Conservation (phyloP, 345 rosid species). For the Crucihimalaya himalaica region DNA sequence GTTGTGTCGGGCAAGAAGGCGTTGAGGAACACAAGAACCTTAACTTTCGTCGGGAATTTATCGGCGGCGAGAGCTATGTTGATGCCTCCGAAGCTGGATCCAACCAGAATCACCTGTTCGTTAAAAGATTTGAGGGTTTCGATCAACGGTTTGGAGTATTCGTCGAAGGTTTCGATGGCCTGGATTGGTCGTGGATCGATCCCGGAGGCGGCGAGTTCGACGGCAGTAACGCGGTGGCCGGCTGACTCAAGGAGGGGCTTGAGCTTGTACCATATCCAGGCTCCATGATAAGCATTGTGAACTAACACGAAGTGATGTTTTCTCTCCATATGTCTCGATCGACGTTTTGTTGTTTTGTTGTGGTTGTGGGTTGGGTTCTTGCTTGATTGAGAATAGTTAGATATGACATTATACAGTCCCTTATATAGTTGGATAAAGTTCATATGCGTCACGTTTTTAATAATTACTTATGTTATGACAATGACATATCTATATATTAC, state of each 20-base stretch:
- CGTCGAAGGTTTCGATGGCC: slow-evolving; percentile 27
- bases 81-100: slow-evolving; percentile 41
- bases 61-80: slow-evolving; percentile 39
- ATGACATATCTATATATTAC: too few relatives aligned
- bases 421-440: background rate
- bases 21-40: slow-evolving; percentile 37
- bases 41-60: slow-evolving; percentile 20
- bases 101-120: slow-evolving; percentile 39
- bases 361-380: background rate
- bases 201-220: slow-evolving; percentile 44
- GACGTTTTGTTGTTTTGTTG: background rate
- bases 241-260: slow-evolving; percentile 40
- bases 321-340: slow-evolving; percentile 21
- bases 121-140: slow-evolving; percentile 29
- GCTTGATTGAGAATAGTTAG: background rate
- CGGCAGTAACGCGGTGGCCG: slow-evolving; percentile 43
- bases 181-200: slow-evolving; percentile 39
- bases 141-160: slow-evolving; percentile 41
- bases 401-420: background rate
- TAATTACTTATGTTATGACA: background rate
- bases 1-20: slow-evolving; percentile 45
- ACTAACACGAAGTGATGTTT: slow-evolving; percentile 41
- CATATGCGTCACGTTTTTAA: background rate
- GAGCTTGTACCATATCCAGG: slow-evolving; percentile 46
- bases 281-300: slow-evolving; percentile 45